A percentile compares a stretch with the other conserved stretches of the same genome.
These are phyloP conservation scores for Hibiscus syriacus DNA, from an alignment of 345 rosid species.

Conservation along the genomic window DNA sequence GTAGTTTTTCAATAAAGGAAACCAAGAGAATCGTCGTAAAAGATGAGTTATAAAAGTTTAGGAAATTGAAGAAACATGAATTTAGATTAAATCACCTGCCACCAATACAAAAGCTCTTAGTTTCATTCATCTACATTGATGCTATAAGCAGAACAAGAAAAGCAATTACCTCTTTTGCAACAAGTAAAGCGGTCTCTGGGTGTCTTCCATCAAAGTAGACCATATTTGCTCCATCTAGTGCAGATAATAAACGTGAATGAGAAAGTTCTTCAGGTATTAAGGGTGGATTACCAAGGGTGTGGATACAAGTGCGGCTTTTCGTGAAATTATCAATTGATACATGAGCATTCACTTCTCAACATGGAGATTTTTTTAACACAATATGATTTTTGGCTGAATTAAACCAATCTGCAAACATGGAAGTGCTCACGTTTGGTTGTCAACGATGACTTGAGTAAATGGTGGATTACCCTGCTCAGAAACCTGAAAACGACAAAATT, in stretches of 20 bases:
- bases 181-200: conserved; percentile 47
- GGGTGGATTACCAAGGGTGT: conserved; percentile 72
- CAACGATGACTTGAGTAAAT: conserved; percentile 77
- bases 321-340: conserved; percentile 27
- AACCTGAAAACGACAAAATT: conserved; percentile 37
- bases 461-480: conserved; percentile 69
- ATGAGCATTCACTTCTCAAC: background rate
- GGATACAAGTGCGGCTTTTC: conserved; percentile 91
- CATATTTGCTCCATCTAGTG: conserved; percentile 49
- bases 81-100: background rate
- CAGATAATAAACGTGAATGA: conserved; percentile 36
- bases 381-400: background rate
- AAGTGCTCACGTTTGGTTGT: conserved; percentile 60
- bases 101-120: background rate
- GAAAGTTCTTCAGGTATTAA: conserved; percentile 56
- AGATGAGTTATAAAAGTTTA: background rate
- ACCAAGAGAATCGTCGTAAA: background rate
- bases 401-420: background rate
- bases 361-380: background rate
- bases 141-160: background rate
- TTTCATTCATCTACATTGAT: conserved; percentile 6
- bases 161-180: conserved; percentile 62
- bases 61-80: background rate
- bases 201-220: conserved; percentile 69
- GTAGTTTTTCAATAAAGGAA: background rate